These are phyloP conservation scores for Aureobasidium sp. DNA, from an alignment of 2,329 filamentous ascomycete genomes.

Conservation along the genomic window DNA sequence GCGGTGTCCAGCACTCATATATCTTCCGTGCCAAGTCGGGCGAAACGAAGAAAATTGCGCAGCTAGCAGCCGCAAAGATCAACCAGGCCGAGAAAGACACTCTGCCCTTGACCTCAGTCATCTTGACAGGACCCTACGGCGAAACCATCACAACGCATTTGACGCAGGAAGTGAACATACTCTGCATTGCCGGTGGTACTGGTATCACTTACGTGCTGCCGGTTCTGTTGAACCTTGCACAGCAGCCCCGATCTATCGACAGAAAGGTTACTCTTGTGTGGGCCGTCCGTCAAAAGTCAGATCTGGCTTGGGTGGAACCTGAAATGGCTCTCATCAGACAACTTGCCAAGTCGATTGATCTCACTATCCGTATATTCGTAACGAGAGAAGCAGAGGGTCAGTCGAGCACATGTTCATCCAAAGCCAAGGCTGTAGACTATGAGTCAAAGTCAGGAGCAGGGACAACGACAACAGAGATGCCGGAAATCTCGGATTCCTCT, in stretches of 20 bases:
- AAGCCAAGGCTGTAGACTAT: not conserved
- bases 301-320: slow-evolving; percentile 8
- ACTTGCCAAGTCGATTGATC: not conserved
- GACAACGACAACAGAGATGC: too few relatives aligned
- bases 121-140: slow-evolving; percentile 58
- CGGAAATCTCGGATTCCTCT: not conserved
- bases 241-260: not conserved
- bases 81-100: slow-evolving; percentile 37
- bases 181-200: slow-evolving; percentile 37
- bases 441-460: not conserved
- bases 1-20: slow-evolving; percentile 23
- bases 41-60: slow-evolving; percentile 49
- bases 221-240: slow-evolving; percentile 42
- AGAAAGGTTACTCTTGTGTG: slow-evolving; percentile 8
- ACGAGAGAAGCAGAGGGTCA: slow-evolving; percentile 5
- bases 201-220: slow-evolving; percentile 62
- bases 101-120: slow-evolving; percentile 45
- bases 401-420: not conserved
- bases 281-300: slow-evolving; percentile 7
- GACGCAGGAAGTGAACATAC: slow-evolving; percentile 1
- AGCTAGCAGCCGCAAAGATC: slow-evolving; percentile 28
- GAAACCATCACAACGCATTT: not conserved
- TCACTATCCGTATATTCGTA: slow-evolving; percentile 12
- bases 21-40: slow-evolving; percentile 35
- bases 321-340: slow-evolving; percentile 8